A percentile compares a stretch with the other conserved stretches of the same genome.
Conservation (phyloP, 148 eudicot genomes). For the Chenopodium quinoa region DNA sequence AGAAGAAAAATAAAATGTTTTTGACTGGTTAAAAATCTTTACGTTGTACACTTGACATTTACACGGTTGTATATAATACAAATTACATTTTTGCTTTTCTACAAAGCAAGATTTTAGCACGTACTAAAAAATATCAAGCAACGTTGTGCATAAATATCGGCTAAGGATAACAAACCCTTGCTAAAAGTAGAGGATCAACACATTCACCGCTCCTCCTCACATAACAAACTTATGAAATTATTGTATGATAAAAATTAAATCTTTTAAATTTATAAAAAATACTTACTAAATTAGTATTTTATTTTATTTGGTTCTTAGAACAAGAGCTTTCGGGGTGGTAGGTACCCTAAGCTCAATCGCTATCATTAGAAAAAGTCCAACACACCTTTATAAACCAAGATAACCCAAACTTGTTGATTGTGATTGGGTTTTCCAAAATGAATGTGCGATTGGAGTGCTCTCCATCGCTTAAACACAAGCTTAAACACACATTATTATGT, state of each 20-base stretch:
- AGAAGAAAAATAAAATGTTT: no score
- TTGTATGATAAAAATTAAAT: neutral
- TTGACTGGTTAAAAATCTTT: no score
- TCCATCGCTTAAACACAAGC: conserved; percentile 31
- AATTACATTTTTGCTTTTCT: no score
- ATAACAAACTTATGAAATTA: neutral
- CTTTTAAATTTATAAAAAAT: neutral
- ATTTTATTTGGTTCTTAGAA: neutral
- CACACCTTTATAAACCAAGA: neutral
- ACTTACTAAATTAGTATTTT: neutral
- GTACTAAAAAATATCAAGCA: no score
- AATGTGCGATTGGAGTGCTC: conserved; percentile 17
- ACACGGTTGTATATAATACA: no score
- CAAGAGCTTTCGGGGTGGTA: neutral
- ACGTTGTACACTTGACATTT: no score
- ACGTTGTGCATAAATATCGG: conserved; percentile 4
- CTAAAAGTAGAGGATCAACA: neutral
- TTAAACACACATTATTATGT: conserved; percentile 36
- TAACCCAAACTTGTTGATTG: no score
- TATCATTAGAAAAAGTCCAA: neutral
- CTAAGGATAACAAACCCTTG: neutral
- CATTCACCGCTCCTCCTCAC: conserved; percentile 12
- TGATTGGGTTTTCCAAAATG: conserved; percentile 15
- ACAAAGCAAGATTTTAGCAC: no score
- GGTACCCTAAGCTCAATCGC: neutral